Percentiles rank a stretch among this genome's conserved stretches.
phyloP scores from a whole-genome alignment of 805 yeast genomes.

The Lipomyces yamadae region DNA sequence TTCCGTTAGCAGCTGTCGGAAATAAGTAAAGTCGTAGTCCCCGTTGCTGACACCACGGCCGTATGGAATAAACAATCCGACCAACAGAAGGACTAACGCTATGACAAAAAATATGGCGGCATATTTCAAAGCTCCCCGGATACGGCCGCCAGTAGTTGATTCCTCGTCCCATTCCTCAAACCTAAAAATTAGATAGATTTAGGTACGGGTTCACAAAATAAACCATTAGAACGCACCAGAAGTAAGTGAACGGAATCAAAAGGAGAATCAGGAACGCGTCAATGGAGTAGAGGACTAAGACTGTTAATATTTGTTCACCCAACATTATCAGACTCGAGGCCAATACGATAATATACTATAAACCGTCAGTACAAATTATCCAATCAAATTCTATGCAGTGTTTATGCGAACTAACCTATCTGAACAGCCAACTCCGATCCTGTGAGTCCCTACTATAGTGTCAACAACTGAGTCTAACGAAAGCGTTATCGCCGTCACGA shows the following conservation, averaged over 20 bases:
- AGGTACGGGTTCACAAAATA: not conserved
- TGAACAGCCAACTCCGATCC: slow-evolving; percentile 18
- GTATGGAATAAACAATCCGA: slow-evolving; percentile 36
- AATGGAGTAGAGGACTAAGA: slow-evolving; percentile 35
- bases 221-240: slow-evolving; percentile 32
- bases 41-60: slow-evolving; percentile 33
- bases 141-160: slow-evolving; percentile 29
- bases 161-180: slow-evolving; percentile 40
- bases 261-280: slow-evolving; percentile 37
- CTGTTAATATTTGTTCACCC: not conserved
- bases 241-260: slow-evolving; percentile 40
- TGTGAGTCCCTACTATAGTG: slow-evolving; percentile 10
- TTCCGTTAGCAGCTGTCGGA: slow-evolving; percentile 33
- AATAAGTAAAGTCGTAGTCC: slow-evolving; percentile 32
- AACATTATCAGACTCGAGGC: not conserved
- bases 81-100: slow-evolving; percentile 27
- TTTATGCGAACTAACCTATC: slow-evolving; percentile 6
- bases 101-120: slow-evolving; percentile 30
- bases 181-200: slow-evolving; percentile 12
- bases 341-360: slow-evolving; percentile 31
- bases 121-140: slow-evolving; percentile 34
- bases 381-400: not conserved
- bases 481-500: not conserved
- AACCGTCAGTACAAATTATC: not conserved
- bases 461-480: slow-evolving; percentile 3